A percentile compares a stretch with the other conserved stretches of the same genome.
Evolutionary conservation across 371 early-diverging fungal genomes (phyloP).

Genomic region (Umbelopsis sp.): DNA sequence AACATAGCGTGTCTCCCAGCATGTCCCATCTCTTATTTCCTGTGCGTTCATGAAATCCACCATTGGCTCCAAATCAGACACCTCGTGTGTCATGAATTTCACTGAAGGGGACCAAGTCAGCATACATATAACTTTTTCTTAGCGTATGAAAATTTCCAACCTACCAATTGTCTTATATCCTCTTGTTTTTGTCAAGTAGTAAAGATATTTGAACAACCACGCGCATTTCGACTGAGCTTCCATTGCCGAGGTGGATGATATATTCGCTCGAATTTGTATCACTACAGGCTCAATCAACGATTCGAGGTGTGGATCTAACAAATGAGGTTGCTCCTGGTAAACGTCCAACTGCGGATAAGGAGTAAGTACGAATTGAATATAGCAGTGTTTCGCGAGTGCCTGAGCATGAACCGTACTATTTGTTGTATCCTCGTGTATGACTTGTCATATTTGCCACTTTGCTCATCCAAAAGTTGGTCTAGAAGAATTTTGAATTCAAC

Average conservation of each 20-base stretch:
- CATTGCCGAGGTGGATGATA: slow-evolving; percentile 35
- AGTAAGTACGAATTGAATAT: neutral
- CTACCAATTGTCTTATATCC: slow-evolving; percentile 85
- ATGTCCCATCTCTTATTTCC: slow-evolving; percentile 26
- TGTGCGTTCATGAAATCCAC: slow-evolving; percentile 58
- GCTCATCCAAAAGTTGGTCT: neutral
- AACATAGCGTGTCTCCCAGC: slow-evolving; percentile 82
- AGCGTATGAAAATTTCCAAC: neutral
- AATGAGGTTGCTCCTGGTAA: slow-evolving; percentile 89
- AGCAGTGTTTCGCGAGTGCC: neutral
- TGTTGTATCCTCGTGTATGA: slow-evolving; percentile 15
- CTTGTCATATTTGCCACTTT: neutral
- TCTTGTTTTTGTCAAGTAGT: slow-evolving; percentile 81
- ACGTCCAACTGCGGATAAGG: slow-evolving; percentile 52
- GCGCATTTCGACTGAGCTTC: slow-evolving; percentile 26
- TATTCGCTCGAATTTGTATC: slow-evolving; percentile 53
- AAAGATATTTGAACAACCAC: slow-evolving; percentile 61
- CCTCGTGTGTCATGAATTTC: slow-evolving; percentile 90
- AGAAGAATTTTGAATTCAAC: slow-evolving; percentile 23
- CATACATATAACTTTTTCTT: neutral
- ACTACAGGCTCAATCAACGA: slow-evolving; percentile 70
- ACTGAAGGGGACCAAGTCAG: slow-evolving; percentile 42
- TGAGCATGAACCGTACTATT: neutral
- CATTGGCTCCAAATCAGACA: slow-evolving; percentile 84
- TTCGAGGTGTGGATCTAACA: slow-evolving; percentile 88